Percentiles rank a stretch among this genome's conserved stretches.
Conservation (phyloP, 306 rosid species). For the Herpetospermum pedunculosum region DNA sequence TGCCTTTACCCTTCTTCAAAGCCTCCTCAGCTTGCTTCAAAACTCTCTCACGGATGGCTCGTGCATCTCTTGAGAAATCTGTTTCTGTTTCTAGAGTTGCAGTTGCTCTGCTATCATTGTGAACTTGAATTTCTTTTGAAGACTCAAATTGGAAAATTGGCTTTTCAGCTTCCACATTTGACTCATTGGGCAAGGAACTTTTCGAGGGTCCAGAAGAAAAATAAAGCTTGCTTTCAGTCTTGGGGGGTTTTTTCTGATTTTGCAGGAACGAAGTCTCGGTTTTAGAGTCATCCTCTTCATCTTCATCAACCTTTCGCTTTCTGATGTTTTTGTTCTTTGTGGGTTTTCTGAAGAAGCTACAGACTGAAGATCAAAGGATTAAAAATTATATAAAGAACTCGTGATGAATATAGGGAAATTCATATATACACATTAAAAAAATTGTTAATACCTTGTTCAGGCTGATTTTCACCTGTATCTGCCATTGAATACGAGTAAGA, state of each 20-base stretch:
- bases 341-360: constrained; percentile 39
- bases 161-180: constrained; percentile 12
- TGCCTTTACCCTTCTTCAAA: constrained; percentile 44
- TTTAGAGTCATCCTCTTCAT: constrained; percentile 24
- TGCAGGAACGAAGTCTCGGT: constrained; percentile 10
- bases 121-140: constrained; percentile 69
- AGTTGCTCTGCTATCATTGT: constrained; percentile 69
- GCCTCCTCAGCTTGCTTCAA: constrained; percentile 55
- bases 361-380: constrained; percentile 17
- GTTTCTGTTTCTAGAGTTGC: constrained; percentile 81
- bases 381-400: background rate
- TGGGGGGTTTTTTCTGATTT: constrained; percentile 22
- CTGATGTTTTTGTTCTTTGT: constrained; percentile 28
- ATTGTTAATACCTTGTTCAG: constrained; percentile 26
- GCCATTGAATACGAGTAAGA: constrained; percentile 14
- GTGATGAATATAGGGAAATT: background rate
- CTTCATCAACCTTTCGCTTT: constrained; percentile 22
- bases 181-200: constrained; percentile 10
- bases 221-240: constrained; percentile 24
- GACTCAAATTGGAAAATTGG: constrained; percentile 38
- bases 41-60: constrained; percentile 67
- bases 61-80: constrained; percentile 59
- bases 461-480: constrained; percentile 18
- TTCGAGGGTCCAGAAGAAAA: constrained; percentile 24
- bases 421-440: background rate